These are phyloP conservation scores for Diaporthe caulivora DNA, from an alignment of 2,329 filamentous ascomycete genomes.

Conservation along the genomic window DNA sequence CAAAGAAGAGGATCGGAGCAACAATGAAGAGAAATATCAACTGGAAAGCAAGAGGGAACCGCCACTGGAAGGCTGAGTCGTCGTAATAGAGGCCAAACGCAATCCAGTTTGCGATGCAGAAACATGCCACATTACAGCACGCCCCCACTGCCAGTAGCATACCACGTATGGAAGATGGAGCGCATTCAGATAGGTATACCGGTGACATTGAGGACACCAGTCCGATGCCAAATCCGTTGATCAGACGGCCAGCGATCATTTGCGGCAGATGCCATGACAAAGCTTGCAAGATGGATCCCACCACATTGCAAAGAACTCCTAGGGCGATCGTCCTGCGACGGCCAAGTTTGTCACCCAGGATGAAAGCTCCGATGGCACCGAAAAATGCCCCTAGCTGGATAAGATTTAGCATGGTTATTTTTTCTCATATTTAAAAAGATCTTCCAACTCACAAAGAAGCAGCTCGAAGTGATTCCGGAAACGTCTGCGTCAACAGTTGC, in stretches of 20 bases:
- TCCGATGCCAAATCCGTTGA: conserved; percentile 55
- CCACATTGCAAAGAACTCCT: conserved; percentile 49
- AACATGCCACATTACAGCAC: conserved; percentile 55
- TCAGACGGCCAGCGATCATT: conserved; percentile 55
- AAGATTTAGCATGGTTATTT: background rate
- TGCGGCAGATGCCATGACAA: conserved; percentile 53
- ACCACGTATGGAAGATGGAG: conserved; percentile 52
- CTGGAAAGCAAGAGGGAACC: conserved; percentile 47
- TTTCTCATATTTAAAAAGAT: background rate
- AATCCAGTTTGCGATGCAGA: conserved; percentile 61
- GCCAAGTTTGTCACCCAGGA: conserved; percentile 50
- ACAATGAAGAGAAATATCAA: conserved; percentile 50
- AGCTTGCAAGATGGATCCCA: conserved; percentile 52
- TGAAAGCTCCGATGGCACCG: conserved; percentile 48
- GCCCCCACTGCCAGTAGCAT: conserved; percentile 60
- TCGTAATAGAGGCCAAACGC: conserved; percentile 48
- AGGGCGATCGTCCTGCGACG: conserved; percentile 49
- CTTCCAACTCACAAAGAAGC: conserved; percentile 50
- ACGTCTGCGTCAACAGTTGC: conserved; percentile 53
- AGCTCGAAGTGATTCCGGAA: conserved; percentile 58
- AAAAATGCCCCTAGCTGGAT: conserved; percentile 50
- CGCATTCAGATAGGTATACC: conserved; percentile 50
- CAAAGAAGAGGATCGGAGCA: conserved; percentile 46
- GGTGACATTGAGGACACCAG: conserved; percentile 52
- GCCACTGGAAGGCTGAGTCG: conserved; percentile 45